Conservation (phyloP, 768 basidiomycete genomes). For the Russula abietina region DNA sequence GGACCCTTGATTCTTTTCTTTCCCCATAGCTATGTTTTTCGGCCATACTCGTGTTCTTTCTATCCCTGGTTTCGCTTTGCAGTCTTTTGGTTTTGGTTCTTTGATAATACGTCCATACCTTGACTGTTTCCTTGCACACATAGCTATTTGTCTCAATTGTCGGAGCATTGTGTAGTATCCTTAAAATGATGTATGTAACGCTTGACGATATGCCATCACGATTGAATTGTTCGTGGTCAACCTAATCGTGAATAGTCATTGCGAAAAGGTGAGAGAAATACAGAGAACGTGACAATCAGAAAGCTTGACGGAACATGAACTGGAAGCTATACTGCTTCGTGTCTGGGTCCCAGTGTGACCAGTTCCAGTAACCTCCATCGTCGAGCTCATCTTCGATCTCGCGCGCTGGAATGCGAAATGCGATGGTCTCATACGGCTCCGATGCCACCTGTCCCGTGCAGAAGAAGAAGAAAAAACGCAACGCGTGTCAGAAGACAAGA, state of each 20-base stretch:
- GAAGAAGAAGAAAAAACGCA: neutral
- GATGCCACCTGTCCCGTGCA: constrained; percentile 71
- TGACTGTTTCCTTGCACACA: neutral
- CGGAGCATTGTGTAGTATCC: constrained; percentile 3
- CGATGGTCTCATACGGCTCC: constrained; percentile 98
- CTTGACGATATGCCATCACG: neutral
- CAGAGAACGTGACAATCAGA: constrained; percentile 27
- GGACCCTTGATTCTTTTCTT: too few relatives aligned
- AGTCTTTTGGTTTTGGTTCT: neutral
- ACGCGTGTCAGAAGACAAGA: neutral
- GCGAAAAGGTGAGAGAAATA: neutral
- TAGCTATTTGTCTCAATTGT: neutral
- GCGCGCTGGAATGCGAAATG: constrained; percentile 95
- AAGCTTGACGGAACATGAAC: constrained; percentile 79
- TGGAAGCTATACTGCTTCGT: constrained; percentile 98
- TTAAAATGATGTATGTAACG: constrained; percentile 14
- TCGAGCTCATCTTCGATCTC: constrained; percentile 95
- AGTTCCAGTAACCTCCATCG: constrained; percentile 88
- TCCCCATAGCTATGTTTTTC: neutral
- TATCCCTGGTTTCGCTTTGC: neutral
- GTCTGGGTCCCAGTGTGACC: constrained; percentile 99
- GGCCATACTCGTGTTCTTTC: neutral
- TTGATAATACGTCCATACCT: neutral
- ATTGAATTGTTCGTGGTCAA: neutral
- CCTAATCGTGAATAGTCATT: neutral